Evolutionary conservation across 352 stramenopile species (phyloP).

Genomic region (Thalassiosira pacifica): DNA sequence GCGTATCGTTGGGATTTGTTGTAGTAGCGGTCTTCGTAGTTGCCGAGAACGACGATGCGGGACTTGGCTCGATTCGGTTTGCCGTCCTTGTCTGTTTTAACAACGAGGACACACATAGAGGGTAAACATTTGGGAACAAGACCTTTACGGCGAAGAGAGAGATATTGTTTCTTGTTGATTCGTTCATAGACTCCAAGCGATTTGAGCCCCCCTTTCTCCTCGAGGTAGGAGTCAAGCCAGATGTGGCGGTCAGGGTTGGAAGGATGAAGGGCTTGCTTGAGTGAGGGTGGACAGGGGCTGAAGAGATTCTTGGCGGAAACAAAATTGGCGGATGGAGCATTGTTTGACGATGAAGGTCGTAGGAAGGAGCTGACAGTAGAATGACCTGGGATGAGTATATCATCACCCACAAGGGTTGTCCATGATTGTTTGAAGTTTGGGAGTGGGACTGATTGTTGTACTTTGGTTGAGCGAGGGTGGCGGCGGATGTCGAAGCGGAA

Average conservation of each 20-base stretch:
- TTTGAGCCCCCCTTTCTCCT: conserved; percentile 30
- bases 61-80: conserved; percentile 59
- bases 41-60: conserved; percentile 60
- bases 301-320: conserved; percentile 9
- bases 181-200: conserved; percentile 25
- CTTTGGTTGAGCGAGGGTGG: not conserved
- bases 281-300: conserved; percentile 5
- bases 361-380: conserved; percentile 15
- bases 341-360: not conserved
- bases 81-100: conserved; percentile 55
- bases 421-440: conserved; percentile 15
- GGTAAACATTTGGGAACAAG: not conserved
- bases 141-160: not conserved
- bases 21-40: conserved; percentile 49
- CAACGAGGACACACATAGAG: conserved; percentile 60
- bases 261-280: conserved; percentile 1
- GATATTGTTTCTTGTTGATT: conserved; percentile 29
- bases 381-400: conserved; percentile 34
- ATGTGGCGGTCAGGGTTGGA: conserved; percentile 24
- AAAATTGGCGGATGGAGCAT: conserved; percentile 1
- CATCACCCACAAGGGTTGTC: not conserved
- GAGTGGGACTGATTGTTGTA: conserved; percentile 1
- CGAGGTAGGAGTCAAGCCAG: conserved; percentile 22
- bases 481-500: not conserved
- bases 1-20: conserved; percentile 32